A percentile compares a stretch with the other conserved stretches of the same genome.
phyloP scores from a whole-genome alignment of 1,284 basidiomycete genomes.

The Heimioporus retisporus region DNA sequence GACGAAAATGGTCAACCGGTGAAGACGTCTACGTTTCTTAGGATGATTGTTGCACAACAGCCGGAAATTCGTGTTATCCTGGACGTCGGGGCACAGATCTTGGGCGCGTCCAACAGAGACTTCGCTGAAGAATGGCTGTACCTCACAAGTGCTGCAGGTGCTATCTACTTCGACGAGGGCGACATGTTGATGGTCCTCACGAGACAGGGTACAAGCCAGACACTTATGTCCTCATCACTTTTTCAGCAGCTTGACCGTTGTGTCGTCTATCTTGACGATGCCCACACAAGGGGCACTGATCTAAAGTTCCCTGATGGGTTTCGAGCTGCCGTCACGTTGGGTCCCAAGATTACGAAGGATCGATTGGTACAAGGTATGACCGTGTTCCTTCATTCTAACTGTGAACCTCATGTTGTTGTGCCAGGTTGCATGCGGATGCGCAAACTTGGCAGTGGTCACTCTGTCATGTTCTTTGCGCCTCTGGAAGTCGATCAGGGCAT shows the following conservation, averaged over 20 bases:
- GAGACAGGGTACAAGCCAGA: conserved; percentile 48
- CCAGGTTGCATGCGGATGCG: background rate
- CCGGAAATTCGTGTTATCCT: conserved; percentile 1
- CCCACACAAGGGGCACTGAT: conserved; percentile 65
- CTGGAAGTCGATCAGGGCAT: conserved; percentile 53
- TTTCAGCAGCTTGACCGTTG: conserved; percentile 52
- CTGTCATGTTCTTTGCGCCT: conserved; percentile 49
- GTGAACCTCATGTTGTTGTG: background rate
- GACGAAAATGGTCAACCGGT: background rate
- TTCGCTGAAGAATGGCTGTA: conserved; percentile 47
- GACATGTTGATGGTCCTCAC: conserved; percentile 53
- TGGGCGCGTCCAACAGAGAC: background rate
- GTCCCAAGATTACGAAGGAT: background rate
- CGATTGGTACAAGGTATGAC: background rate
- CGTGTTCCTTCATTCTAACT: background rate
- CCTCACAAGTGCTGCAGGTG: conserved; percentile 46
- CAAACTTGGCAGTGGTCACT: background rate
- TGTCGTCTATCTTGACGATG: conserved; percentile 63
- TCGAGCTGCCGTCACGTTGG: conserved; percentile 48
- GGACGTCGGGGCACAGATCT: background rate
- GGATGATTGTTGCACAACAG: background rate
- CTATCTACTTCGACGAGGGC: conserved; percentile 55
- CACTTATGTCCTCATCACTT: conserved; percentile 53
- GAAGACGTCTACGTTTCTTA: background rate
- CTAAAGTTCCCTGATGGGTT: conserved; percentile 55